Evolutionary conservation across 306 rosid genomes (phyloP).

Genomic region (Trifolium subterraneum): DNA sequence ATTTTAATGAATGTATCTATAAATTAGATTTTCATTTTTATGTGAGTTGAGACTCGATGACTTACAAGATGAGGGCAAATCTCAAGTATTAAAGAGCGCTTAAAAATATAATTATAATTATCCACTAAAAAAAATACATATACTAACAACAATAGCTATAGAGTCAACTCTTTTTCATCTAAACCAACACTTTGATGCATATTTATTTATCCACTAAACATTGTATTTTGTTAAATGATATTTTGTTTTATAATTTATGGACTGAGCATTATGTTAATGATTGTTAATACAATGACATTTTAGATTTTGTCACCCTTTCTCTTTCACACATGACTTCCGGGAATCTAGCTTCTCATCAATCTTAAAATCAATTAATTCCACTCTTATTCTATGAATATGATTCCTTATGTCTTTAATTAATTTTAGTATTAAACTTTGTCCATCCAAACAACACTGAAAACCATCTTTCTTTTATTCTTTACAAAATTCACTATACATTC

Average conservation of each 20-base stretch:
- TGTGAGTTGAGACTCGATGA: too few relatives aligned
- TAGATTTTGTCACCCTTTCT: constrained; percentile 28
- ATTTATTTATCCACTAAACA: too few relatives aligned
- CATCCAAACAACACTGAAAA: constrained; percentile 34
- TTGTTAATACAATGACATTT: constrained; percentile 18
- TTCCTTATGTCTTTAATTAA: not conserved
- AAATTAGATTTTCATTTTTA: too few relatives aligned
- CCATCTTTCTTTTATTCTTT: constrained; percentile 34
- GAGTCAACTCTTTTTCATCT: too few relatives aligned
- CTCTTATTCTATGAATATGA: not conserved
- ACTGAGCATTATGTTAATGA: constrained; percentile 28
- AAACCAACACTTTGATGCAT: too few relatives aligned
- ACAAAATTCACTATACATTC: constrained; percentile 16
- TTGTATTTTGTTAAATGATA: too few relatives aligned
- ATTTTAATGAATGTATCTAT: too few relatives aligned
- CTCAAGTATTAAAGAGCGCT: too few relatives aligned
- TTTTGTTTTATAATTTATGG: not conserved
- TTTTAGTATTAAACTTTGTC: constrained; percentile 30
- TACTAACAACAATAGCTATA: too few relatives aligned
- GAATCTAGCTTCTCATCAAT: constrained; percentile 51
- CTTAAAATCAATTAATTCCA: constrained; percentile 37
- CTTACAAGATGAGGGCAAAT: too few relatives aligned
- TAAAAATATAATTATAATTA: too few relatives aligned
- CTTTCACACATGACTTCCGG: constrained; percentile 45
- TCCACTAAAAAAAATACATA: too few relatives aligned